Conservation (phyloP, 805 yeast species). For the Scheffersomyces ergatensis region DNA sequence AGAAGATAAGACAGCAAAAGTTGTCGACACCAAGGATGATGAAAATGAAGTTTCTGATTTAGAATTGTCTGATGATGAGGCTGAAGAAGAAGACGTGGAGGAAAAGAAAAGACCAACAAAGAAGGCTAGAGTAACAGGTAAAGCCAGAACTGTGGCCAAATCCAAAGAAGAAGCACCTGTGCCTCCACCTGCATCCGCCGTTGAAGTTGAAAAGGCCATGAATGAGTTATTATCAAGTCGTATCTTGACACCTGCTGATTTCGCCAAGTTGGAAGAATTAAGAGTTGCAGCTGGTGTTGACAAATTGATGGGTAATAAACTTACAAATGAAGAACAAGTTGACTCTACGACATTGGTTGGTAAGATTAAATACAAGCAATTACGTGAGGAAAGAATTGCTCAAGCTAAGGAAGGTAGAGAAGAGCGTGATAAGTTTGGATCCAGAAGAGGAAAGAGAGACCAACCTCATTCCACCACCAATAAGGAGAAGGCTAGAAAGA, state of each 20-base stretch:
- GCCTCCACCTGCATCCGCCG: constrained; percentile 7
- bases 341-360: constrained; percentile 80
- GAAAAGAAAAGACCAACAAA: constrained; percentile 22
- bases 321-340: constrained; percentile 75
- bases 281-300: constrained; percentile 82
- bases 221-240: constrained; percentile 65
- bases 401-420: constrained; percentile 88
- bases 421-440: constrained; percentile 87
- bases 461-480: constrained; percentile 87
- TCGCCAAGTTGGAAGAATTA: constrained; percentile 90
- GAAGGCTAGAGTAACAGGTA: constrained; percentile 19
- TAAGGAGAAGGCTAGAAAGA: constrained; percentile 93
- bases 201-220: constrained; percentile 27
- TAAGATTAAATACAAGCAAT: constrained; percentile 74
- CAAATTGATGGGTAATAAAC: constrained; percentile 62
- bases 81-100: constrained; percentile 40
- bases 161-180: constrained; percentile 9
- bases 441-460: constrained; percentile 77
- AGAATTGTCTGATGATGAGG: constrained; percentile 22
- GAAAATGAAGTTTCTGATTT: constrained; percentile 28
- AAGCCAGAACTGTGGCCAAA: too few species aligned
- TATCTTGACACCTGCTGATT: constrained; percentile 95
- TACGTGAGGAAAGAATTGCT: constrained; percentile 87
- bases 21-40: constrained; percentile 14
- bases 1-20: constrained; percentile 20